These are phyloP conservation scores for Globisporangium splendens DNA, from an alignment of 352 stramenopile genomes.

Conservation along the genomic window DNA sequence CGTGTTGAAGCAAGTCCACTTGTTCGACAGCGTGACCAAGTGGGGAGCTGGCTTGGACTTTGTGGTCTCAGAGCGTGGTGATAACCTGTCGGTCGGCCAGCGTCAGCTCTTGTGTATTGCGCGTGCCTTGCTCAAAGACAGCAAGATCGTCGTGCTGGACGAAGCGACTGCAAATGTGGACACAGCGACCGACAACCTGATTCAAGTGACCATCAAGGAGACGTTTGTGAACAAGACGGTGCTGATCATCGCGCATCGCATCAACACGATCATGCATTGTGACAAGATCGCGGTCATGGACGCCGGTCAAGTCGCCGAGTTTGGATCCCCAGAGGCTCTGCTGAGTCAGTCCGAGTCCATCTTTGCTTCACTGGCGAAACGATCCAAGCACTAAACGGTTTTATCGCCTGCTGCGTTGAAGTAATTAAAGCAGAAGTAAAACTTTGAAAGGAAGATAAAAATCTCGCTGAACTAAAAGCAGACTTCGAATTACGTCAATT, in stretches of 20 bases:
- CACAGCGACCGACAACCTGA: slow-evolving; percentile 73
- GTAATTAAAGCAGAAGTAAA: too few relatives aligned
- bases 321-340: slow-evolving; percentile 64
- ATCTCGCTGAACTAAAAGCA: too few relatives aligned
- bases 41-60: slow-evolving; percentile 16
- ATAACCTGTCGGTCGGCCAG: slow-evolving; percentile 53
- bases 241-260: slow-evolving; percentile 94
- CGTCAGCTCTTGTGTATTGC: slow-evolving; percentile 82
- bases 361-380: slow-evolving; percentile 31
- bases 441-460: too few relatives aligned
- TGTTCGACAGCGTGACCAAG: slow-evolving; percentile 34
- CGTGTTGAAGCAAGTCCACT: slow-evolving; percentile 65
- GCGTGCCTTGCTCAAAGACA: slow-evolving; percentile 85
- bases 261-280: slow-evolving; percentile 95
- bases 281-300: slow-evolving; percentile 92
- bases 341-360: slow-evolving; percentile 30
- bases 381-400: slow-evolving; percentile 1
- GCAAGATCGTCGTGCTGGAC: slow-evolving; percentile 89
- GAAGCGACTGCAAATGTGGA: slow-evolving; percentile 92
- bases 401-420: too few relatives aligned
- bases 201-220: slow-evolving; percentile 69
- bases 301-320: slow-evolving; percentile 79
- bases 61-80: slow-evolving; percentile 30
- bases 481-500: too few relatives aligned
- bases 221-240: slow-evolving; percentile 87